Base-by-base conservation (phyloP, 352 stramenopile genomes). In the Phytopythium vexans region DNA sequence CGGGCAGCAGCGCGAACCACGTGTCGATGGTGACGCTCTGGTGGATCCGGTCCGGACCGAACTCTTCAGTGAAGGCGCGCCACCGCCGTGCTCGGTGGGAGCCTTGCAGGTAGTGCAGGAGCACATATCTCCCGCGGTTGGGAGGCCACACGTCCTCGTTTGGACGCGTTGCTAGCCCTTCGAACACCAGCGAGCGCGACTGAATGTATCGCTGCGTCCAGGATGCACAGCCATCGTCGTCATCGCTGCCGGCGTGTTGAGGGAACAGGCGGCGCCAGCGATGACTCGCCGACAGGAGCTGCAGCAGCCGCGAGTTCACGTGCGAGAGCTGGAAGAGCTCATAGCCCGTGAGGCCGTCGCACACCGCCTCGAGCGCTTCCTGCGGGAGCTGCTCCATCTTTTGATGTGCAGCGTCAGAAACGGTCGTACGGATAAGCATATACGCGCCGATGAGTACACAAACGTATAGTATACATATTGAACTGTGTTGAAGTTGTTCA, bases 1-100 rank as follows among this genome's bases (percentile, higher is more conserved):
- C 52, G 16, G 59, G 53, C 8, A 72, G 51, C 6, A 76, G 44
- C 37, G 56, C 58, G 54, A 76, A 76, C 59, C 63, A 59, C 31
- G 55, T 48, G 54, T 62, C 49, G 12, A 67, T 48, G 12, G 42
- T 54, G 41, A 67, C 55, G 42, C 52, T 66, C 8, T 27, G 21
- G 21, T 27, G 21, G 21, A 27, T 27, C 21, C 21, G 21, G 21
- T 27, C 21, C 21, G 21, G 21, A 27, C 21, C 21, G 21, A 27
- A 27, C 21, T 27, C 21, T 27, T 27, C 21, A 27, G 21, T 27
- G 21, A 27, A 27, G 21, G 21, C 21, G 21, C 21, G 21, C 21
- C 21, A 27, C 21, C 21, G 21, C 21, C 21, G 21, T 27, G 21
- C 21, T 2, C 21, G 21, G 21, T 27, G 21, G 21, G 21, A 27